A percentile compares a stretch with the other conserved stretches of the same genome.
Conservation (phyloP, 1,284 basidiomycete species). For the Entoloma clypeatum region DNA sequence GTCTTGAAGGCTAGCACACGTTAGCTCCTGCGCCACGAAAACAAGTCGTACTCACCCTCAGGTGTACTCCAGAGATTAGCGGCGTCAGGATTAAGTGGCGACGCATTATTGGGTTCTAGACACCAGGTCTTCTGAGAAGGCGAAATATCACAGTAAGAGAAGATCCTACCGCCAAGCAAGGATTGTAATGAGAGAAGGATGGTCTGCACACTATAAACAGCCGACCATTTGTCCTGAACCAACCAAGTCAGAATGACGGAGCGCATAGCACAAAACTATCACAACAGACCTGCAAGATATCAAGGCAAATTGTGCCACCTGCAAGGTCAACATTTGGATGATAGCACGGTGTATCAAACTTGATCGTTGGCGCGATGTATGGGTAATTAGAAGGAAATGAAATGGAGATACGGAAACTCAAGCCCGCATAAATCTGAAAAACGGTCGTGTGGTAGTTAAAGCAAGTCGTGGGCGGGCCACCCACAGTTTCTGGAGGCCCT, state of each 20-base stretch:
- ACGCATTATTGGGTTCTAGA: slow-evolving; percentile 84
- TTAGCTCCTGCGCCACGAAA: slow-evolving; percentile 1
- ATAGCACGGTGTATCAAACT: slow-evolving; percentile 80
- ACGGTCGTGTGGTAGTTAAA: slow-evolving; percentile 7
- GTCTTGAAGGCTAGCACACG: slow-evolving; percentile 56
- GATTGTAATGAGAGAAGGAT: slow-evolving; percentile 85
- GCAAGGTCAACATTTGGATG: slow-evolving; percentile 83
- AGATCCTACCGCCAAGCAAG: slow-evolving; percentile 67
- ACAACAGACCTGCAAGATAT: slow-evolving; percentile 67
- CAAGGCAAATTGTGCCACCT: slow-evolving; percentile 79
- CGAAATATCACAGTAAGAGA: background rate
- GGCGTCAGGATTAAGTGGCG: slow-evolving; percentile 80
- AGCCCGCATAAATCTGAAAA: slow-evolving; percentile 66
- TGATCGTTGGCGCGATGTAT: slow-evolving; percentile 75
- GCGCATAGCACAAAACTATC: background rate
- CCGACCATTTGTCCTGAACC: slow-evolving; percentile 82
- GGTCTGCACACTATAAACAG: slow-evolving; percentile 85
- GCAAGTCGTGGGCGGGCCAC: slow-evolving; percentile 21
- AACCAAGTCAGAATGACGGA: slow-evolving; percentile 5
- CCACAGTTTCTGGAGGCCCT: slow-evolving; percentile 69
- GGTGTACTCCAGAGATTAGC: slow-evolving; percentile 71
- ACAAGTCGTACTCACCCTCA: slow-evolving; percentile 43
- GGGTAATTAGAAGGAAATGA: slow-evolving; percentile 82
- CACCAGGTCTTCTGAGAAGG: slow-evolving; percentile 4
- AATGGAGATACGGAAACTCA: slow-evolving; percentile 78